Evolutionary conservation across 192 early-diverging fungal species (phyloP).

Genomic region (Piromyces finnis): DNA sequence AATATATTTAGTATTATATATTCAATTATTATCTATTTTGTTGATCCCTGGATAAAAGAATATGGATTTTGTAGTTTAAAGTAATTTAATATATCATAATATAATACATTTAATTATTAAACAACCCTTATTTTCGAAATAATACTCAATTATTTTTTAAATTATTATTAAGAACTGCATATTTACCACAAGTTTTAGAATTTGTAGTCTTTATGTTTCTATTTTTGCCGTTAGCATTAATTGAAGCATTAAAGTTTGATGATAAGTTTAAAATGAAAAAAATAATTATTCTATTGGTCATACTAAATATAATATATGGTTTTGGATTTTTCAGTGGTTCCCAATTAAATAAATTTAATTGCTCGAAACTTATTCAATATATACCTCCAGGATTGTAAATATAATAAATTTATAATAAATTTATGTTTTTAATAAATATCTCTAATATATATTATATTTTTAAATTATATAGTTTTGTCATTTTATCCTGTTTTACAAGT

Average conservation of each 20-base stretch:
- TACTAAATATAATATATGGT: background rate
- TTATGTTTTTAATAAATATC: no score
- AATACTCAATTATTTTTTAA: no score
- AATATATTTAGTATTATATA: background rate
- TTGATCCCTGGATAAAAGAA: background rate
- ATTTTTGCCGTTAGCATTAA: background rate
- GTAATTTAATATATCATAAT: background rate
- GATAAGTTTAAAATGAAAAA: background rate
- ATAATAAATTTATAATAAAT: no score
- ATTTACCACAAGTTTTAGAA: background rate
- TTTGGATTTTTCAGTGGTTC: background rate
- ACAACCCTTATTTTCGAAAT: no score
- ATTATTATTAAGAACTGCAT: background rate
- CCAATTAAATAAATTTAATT: background rate
- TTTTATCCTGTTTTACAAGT: background rate
- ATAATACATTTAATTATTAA: background rate
- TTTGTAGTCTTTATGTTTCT: background rate
- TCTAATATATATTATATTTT: no score
- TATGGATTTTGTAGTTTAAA: background rate
- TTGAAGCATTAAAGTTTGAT: background rate
- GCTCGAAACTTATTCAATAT: background rate
- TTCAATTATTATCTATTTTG: background rate
- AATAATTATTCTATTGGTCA: background rate
- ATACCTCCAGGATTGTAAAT: background rate
- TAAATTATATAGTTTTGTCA: background rate